Percentiles rank a stretch among this genome's conserved stretches.
phyloP scores from a whole-genome alignment of 805 yeast species.

The Candida nonsorbophila region DNA sequence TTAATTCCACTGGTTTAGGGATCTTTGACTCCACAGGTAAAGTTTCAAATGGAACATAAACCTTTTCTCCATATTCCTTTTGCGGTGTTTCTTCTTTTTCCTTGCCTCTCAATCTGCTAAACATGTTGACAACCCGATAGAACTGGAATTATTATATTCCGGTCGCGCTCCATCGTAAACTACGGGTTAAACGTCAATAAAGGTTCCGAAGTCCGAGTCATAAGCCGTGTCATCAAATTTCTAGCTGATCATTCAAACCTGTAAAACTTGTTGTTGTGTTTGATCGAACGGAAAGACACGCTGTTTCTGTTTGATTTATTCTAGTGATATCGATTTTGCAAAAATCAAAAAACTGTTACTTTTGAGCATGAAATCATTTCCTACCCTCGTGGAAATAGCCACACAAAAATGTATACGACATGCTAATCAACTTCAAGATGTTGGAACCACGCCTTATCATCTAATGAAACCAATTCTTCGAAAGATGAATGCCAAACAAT shows the following conservation, averaged over 20 bases:
- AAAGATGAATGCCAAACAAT: constrained; percentile 41
- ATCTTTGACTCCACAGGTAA: constrained; percentile 29
- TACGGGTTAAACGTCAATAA: no score
- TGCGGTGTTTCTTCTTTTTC: constrained; percentile 7
- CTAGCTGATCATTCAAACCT: no score
- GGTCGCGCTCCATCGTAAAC: not conserved
- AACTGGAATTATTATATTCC: not conserved
- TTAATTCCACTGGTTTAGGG: constrained; percentile 48
- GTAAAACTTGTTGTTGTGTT: no score
- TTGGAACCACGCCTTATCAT: constrained; percentile 36
- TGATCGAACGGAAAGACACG: no score
- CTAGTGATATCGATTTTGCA: not conserved
- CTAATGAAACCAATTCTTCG: constrained; percentile 42
- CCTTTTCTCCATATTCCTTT: constrained; percentile 7
- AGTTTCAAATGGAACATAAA: constrained; percentile 13
- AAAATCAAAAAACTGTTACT: not conserved
- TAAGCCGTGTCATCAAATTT: no score
- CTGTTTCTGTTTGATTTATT: no score
- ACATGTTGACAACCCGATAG: constrained; percentile 8
- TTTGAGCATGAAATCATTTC: no score
- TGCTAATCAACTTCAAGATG: constrained; percentile 14
- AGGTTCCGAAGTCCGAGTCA: no score
- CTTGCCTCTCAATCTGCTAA: constrained; percentile 13
- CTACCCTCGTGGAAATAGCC: constrained; percentile 8
- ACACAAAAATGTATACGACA: constrained; percentile 14